Percentiles rank a stretch among this genome's conserved stretches.
Evolutionary conservation across 345 rosid genomes (phyloP).

Genomic region (Bruguiera sexangula): DNA sequence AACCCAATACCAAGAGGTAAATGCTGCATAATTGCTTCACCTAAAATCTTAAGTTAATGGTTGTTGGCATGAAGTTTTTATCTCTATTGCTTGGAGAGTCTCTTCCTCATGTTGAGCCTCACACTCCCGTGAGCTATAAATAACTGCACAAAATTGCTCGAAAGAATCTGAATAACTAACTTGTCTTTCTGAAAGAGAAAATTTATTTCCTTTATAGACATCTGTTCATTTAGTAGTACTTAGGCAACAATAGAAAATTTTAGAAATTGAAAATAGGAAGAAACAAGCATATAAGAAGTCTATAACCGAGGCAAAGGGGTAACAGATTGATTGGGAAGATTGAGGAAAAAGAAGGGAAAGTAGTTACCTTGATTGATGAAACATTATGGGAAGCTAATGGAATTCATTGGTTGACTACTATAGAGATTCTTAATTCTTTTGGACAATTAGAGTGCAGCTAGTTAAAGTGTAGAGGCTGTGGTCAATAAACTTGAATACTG

Average conservation of each 20-base stretch:
- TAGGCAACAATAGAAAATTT: too few species aligned
- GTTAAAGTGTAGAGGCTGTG: background rate
- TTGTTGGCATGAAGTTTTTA: too few species aligned
- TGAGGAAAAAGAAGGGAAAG: background rate
- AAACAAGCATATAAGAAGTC: background rate
- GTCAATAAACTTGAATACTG: background rate
- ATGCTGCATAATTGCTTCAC: background rate
- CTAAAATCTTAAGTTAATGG: too few species aligned
- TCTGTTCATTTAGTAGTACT: too few species aligned
- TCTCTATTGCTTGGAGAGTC: too few species aligned
- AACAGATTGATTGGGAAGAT: background rate
- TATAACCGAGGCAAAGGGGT: background rate
- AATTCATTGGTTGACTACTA: background rate
- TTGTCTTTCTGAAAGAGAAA: too few species aligned
- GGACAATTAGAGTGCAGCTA: background rate
- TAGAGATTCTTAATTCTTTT: background rate
- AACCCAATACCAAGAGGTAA: background rate
- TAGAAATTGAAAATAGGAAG: too few species aligned
- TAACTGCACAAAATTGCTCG: too few species aligned
- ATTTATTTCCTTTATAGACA: too few species aligned
- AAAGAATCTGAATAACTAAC: too few species aligned
- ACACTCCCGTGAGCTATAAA: too few species aligned
- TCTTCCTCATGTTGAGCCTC: too few species aligned
- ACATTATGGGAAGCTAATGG: background rate
- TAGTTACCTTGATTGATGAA: background rate